Conservation (phyloP, 2,329 filamentous ascomycete genomes). For the Stachybotrys chartarum region DNA sequence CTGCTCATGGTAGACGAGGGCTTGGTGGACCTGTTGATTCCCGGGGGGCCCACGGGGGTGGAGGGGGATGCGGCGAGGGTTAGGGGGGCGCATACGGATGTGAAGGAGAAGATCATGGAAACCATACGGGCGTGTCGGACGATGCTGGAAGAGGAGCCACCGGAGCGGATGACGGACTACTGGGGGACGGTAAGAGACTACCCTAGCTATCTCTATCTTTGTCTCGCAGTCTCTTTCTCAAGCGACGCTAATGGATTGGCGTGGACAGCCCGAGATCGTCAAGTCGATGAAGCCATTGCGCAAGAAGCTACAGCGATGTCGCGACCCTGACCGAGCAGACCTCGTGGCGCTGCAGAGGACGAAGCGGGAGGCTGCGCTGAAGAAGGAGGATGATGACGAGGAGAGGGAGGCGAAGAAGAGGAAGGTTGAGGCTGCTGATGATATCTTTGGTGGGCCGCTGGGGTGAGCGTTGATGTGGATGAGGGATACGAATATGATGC, state of each 20-base stretch:
- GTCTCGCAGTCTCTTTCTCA: background rate
- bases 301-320: slow-evolving; percentile 65
- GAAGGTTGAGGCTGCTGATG: slow-evolving; percentile 32
- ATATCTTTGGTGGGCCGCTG: slow-evolving; percentile 40
- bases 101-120: slow-evolving; percentile 40
- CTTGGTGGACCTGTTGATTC: slow-evolving; percentile 44
- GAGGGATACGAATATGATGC: background rate
- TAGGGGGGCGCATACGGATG: slow-evolving; percentile 15
- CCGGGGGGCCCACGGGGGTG: slow-evolving; percentile 17
- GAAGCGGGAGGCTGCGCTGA: slow-evolving; percentile 46
- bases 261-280: slow-evolving; percentile 31
- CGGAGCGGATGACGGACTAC: slow-evolving; percentile 45
- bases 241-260: slow-evolving; percentile 9
- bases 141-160: slow-evolving; percentile 50
- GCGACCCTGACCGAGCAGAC: slow-evolving; percentile 68
- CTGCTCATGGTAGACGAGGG: slow-evolving; percentile 67
- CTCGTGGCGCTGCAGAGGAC: slow-evolving; percentile 61
- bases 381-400: slow-evolving; percentile 34
- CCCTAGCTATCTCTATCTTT: background rate
- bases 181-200: slow-evolving; percentile 40
- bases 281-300: slow-evolving; percentile 48
- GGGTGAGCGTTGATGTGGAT: background rate
- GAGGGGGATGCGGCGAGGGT: slow-evolving; percentile 14
- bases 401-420: slow-evolving; percentile 37
- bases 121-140: slow-evolving; percentile 43